Base-by-base conservation (phyloP, 306 rosid genomes). In the Pterocarpus santalinus region DNA sequence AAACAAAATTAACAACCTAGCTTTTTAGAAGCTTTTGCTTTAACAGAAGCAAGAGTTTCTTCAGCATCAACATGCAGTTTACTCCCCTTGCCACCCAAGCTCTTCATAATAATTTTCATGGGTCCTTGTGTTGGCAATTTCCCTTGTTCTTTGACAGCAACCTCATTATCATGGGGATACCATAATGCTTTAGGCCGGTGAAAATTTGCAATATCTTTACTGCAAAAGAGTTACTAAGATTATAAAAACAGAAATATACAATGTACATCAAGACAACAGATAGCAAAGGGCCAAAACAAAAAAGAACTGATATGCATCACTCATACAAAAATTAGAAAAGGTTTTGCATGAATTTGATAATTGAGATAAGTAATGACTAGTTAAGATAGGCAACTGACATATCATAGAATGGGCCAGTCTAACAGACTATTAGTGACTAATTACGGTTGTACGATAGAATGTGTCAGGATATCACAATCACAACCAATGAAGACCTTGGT, bases 111-210 rank as follows among this genome's bases (percentile, higher is more conserved):
- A 83, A 95, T 77, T 85, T 93, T 93, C 97, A 93, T 93, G 33
- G 95, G 81, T 81, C 95, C 97, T 41, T 87, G 86, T 38, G 85
- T 88, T 41, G 97, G 91, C 72, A 95, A 82, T 90, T 93, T 93
- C 60, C 91, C 87, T 86, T 88, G 97, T 85, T 91, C 93, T 84
- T 85, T 95, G 79, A 95, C 85, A 81, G 90, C 94, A 88, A 93
- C 85, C 80, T 76, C 90, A 80, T 80, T 95, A 87, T 91, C 99
- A 49, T 93, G 99, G 66, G 99, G 99, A 91, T 88, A 93, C 99
- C 99, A 95, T 72, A 90, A 82, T 83, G 94, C 97, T 90, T 90
- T 93, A 69, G 99, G 94, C 73, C 97, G 99, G 88, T 95, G 99
- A 82, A 95, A 95, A 89, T 93, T 93, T 62, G 97, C 95, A 76